These are phyloP conservation scores for Tinospora cordifolia DNA, from an alignment of 164 flowering plant species.

Conservation along the genomic window DNA sequence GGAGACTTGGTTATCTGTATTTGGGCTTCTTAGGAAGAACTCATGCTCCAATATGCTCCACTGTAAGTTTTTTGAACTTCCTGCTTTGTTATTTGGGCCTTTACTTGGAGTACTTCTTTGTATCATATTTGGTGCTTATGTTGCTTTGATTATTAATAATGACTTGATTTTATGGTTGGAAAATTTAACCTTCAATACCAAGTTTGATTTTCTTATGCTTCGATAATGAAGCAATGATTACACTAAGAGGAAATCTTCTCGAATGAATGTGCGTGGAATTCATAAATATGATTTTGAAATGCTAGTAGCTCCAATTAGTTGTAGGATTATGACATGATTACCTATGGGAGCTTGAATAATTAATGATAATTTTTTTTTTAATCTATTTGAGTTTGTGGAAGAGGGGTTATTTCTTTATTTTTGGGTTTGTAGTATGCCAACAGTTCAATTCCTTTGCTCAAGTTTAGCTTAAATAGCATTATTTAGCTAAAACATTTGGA, in stretches of 20 bases:
- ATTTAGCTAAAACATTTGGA: no score
- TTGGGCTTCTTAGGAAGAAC: neutral
- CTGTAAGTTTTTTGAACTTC: conserved; percentile 16
- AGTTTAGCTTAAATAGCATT: no score
- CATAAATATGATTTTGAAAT: no score
- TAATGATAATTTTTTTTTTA: no score
- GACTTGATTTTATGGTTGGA: neutral
- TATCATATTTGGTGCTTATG: neutral
- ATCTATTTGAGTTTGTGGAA: no score
- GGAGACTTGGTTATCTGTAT: neutral
- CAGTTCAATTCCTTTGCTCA: no score
- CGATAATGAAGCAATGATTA: neutral
- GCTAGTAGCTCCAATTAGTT: no score
- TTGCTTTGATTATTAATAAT: neutral
- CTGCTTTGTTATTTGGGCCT: neutral
- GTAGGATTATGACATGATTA: no score
- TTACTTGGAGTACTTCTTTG: neutral
- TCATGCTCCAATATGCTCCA: conserved; percentile 4
- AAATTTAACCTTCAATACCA: neutral
- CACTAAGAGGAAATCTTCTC: neutral
- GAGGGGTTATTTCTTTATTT: no score
- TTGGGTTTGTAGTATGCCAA: no score
- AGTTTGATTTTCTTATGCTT: neutral
- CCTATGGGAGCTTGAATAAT: no score
- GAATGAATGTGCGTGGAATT: no score